Evolutionary conservation across 1,284 basidiomycete species (phyloP), one percentile per base, ranked within the genome.

Genomic region (Rhodotorula sp.): DNA sequence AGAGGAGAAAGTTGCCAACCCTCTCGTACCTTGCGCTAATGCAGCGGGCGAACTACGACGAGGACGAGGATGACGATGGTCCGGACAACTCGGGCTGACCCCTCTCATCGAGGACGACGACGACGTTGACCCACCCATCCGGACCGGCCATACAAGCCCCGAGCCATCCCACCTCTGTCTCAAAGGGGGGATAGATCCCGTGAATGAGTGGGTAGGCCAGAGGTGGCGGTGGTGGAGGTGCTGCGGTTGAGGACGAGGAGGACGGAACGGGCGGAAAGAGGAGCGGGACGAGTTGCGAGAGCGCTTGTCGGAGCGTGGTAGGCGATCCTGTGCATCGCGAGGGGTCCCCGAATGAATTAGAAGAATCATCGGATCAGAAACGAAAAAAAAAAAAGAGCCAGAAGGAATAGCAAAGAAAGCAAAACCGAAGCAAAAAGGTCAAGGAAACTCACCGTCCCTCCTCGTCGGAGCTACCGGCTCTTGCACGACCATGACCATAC

Each of bases 141-240:
- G 93, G 91, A 17, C 93, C 93, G 20, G 89, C 86, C 80, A 97
- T 83, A 76, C 91, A 93, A 18, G 91, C 88, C 20, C 92, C 91
- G 20, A 98, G 81, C 95, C 95, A 98, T 3, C 89, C 92, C 78
- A 98, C 85, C 78, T 97, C 94, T 2, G 92, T 85, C 57, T 96
- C 94, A 24, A 87, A 83, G 0, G 95, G 95, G 4, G 91, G 82
- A 4, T 87, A 81, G n/a, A 98, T 88, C 6, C 95, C 95, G 79
- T 97, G 94, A 24, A 95, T 84, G 60, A 97, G 80, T 0, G 91
- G 86, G 78, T 80, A 78, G 0, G 83, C 84, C 56, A 84, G 75
- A 10, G 67, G 57, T 1, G 24, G 15, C 2, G 61, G 37, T 0
- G 17, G 61, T 37, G 2, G 78, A 17, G n/a, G 51, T 29, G 51